Evolutionary conservation across 208 protist species (phyloP).

Genomic region (Acanthamoeba lenticulata): DNA sequence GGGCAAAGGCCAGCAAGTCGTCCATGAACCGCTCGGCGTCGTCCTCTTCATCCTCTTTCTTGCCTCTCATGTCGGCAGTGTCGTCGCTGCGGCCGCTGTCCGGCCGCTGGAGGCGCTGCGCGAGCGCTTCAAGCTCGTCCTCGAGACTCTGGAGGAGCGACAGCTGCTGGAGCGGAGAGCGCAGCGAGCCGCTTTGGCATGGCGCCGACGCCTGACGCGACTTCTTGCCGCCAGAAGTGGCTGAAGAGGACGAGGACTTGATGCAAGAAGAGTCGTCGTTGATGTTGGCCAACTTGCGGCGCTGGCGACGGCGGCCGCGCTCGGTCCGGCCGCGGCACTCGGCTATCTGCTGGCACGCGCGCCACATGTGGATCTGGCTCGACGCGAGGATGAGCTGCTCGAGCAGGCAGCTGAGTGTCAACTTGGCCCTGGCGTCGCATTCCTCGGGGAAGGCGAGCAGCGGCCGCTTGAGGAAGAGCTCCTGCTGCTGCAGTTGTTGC

Average conservation of each 20-base stretch:
- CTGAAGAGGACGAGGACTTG: too few relatives aligned
- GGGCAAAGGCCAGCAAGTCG: neutral
- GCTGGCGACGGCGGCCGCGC: neutral
- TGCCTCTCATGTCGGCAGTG: too few relatives aligned
- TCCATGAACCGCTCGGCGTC: neutral
- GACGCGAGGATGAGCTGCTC: neutral
- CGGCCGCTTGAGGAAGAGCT: neutral
- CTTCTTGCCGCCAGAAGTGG: neutral
- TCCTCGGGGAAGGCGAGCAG: neutral
- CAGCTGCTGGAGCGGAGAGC: neutral
- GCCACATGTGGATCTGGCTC: constrained; percentile 34
- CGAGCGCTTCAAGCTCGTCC: neutral
- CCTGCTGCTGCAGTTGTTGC: neutral
- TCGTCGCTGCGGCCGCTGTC: neutral
- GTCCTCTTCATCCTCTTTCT: too few relatives aligned
- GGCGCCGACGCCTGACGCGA: neutral
- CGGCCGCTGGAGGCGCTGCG: neutral
- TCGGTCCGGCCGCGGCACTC: neutral
- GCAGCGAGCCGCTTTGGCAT: neutral
- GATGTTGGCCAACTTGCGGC: neutral
- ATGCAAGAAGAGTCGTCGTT: too few relatives aligned
- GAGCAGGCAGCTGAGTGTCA: neutral
- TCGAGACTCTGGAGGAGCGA: neutral
- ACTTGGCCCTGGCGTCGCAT: neutral
- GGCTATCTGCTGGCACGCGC: neutral